A percentile compares a stretch with the other conserved stretches of the same genome.
These are phyloP conservation scores for Meyerozyma athensensis DNA, from an alignment of 1,139 yeast species.

Conservation along the genomic window DNA sequence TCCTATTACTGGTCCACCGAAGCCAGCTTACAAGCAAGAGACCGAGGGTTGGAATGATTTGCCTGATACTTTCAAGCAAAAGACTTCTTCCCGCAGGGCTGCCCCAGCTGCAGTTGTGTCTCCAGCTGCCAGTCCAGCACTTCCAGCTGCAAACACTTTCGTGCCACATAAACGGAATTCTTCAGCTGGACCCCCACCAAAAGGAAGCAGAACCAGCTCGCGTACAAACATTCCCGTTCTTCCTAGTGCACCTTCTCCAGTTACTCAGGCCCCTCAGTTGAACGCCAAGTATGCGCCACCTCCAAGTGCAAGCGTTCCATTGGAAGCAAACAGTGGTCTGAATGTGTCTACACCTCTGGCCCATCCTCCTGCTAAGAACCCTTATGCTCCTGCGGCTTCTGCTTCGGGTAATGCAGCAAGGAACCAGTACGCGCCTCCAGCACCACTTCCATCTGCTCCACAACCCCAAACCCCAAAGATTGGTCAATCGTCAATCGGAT, in stretches of 20 bases:
- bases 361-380: conserved; percentile 12
- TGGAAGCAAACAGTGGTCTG: neutral
- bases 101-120: conserved; percentile 41
- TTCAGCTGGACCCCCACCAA: conserved; percentile 33
- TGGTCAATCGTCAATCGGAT: conserved; percentile 5
- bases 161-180: conserved; percentile 15
- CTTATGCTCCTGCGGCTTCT: conserved; percentile 10
- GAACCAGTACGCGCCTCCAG: conserved; percentile 7
- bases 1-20: conserved; percentile 26
- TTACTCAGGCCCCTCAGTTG: conserved; percentile 16
- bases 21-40: conserved; percentile 44
- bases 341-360: conserved; percentile 14
- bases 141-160: conserved; percentile 14
- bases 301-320: neutral
- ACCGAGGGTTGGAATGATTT: conserved; percentile 94
- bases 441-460: conserved; percentile 11
- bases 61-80: conserved; percentile 60
- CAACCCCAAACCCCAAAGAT: conserved; percentile 13
- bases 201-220: conserved; percentile 29
- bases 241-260: conserved; percentile 11
- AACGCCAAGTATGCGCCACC: conserved; percentile 9
- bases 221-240: conserved; percentile 16
- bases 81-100: conserved; percentile 48
- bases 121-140: conserved; percentile 11
- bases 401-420: neutral